A percentile compares a stretch with the other conserved stretches of the same genome.
Evolutionary conservation across 148 eudicot species (phyloP).

Genomic region (Pouteria glomerata): DNA sequence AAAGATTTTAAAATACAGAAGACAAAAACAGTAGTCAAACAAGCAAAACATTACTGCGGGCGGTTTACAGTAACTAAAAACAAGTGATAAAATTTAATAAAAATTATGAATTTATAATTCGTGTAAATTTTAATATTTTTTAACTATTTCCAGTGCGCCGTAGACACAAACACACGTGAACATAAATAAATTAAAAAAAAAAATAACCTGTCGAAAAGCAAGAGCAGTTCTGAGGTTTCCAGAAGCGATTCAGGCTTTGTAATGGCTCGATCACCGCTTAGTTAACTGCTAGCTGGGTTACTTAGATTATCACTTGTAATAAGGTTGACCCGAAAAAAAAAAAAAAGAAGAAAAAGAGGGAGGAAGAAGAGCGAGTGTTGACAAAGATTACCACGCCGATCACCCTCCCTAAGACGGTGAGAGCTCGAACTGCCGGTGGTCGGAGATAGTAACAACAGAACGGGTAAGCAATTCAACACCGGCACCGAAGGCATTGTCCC

Average conservation of each 20-base stretch:
- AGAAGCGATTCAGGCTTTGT: background rate
- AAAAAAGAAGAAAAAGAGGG: background rate
- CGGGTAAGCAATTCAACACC: slow-evolving; percentile 33
- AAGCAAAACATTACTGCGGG: no score
- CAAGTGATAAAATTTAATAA: no score
- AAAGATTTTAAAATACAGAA: no score
- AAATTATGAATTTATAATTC: no score
- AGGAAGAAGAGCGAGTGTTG: slow-evolving; percentile 32
- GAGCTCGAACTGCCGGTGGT: slow-evolving; percentile 45
- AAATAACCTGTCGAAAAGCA: background rate
- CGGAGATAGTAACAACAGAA: slow-evolving; percentile 26
- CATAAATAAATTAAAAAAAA: no score
- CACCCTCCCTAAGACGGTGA: slow-evolving; percentile 67
- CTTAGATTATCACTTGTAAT: background rate
- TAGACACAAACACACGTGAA: no score
- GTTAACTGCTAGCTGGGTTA: background rate
- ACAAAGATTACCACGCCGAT: slow-evolving; percentile 96
- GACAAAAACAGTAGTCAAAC: no score
- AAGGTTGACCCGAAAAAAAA: background rate
- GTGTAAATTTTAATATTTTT: no score
- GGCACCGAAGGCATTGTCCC: slow-evolving; percentile 93
- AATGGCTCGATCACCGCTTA: background rate
- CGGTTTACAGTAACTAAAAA: no score
- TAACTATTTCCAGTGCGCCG: no score
- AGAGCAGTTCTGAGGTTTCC: background rate